Evolutionary conservation across 2,329 filamentous ascomycete genomes (phyloP).

Genomic region (Clonostachys byssicola): DNA sequence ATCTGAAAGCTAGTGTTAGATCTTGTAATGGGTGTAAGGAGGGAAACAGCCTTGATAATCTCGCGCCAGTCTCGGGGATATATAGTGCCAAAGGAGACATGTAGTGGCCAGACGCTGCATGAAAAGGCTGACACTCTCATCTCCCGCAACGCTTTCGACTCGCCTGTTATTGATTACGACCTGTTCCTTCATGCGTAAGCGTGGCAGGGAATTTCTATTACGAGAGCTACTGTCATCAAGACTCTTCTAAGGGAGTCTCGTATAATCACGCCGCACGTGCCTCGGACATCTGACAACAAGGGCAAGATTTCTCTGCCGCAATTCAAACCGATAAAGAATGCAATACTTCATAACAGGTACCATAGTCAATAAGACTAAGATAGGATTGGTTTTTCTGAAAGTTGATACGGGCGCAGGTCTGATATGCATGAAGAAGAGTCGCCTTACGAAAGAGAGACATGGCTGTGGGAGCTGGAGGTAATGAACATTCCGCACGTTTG

Average conservation of each 20-base stretch:
- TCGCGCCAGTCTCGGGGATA: constrained; percentile 18
- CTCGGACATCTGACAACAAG: constrained; percentile 22
- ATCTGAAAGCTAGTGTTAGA: constrained; percentile 32
- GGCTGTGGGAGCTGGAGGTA: constrained; percentile 25
- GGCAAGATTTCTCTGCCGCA: constrained; percentile 21
- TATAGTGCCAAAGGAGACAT: constrained; percentile 29
- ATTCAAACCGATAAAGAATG: constrained; percentile 26
- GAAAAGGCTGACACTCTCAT: constrained; percentile 26
- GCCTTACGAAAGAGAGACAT: constrained; percentile 24
- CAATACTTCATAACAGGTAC: constrained; percentile 33
- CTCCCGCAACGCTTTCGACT: constrained; percentile 26
- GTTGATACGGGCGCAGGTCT: constrained; percentile 30
- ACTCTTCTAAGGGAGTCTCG: constrained; percentile 23
- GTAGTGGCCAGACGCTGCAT: constrained; percentile 27
- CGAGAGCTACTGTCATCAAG: constrained; percentile 16
- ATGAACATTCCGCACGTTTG: constrained; percentile 40
- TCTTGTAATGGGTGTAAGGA: constrained; percentile 24
- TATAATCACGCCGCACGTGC: constrained; percentile 29
- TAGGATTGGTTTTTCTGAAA: constrained; percentile 22
- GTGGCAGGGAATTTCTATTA: constrained; percentile 24
- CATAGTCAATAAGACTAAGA: constrained; percentile 28
- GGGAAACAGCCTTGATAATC: constrained; percentile 21
- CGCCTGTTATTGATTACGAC: constrained; percentile 26
- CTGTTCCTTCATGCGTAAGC: constrained; percentile 20
- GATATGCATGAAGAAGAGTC: constrained; percentile 31